A percentile compares a stretch with the other conserved stretches of the same genome.
phyloP scores from a whole-genome alignment of 306 rosid species.

The Fragaria ananassa region DNA sequence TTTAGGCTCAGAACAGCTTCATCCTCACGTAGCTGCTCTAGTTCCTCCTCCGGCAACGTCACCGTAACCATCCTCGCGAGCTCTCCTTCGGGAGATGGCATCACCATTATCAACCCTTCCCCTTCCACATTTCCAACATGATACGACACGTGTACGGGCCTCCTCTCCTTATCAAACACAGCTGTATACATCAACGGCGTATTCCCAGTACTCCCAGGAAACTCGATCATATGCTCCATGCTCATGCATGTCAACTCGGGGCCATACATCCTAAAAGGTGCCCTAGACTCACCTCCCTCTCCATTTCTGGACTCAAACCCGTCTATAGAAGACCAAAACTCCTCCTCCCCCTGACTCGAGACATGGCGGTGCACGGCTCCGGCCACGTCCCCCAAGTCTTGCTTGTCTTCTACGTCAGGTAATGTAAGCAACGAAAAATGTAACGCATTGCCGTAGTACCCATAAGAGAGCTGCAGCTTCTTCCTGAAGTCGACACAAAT shows the following conservation, averaged over 20 bases:
- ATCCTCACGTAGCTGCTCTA: slow-evolving; percentile 36
- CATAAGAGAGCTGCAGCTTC: slow-evolving; percentile 26
- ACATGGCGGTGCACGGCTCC: slow-evolving; percentile 38
- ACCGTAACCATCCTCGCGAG: slow-evolving; percentile 48
- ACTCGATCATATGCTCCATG: slow-evolving; percentile 46
- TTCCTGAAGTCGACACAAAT: slow-evolving; percentile 52
- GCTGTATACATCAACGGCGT: slow-evolving; percentile 32
- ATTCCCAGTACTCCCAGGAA: neutral
- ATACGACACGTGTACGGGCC: slow-evolving; percentile 55
- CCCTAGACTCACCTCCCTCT: slow-evolving; percentile 25
- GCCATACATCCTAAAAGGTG: slow-evolving; percentile 44
- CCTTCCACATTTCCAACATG: slow-evolving; percentile 49
- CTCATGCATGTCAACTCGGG: slow-evolving; percentile 49
- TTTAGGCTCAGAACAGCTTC: slow-evolving; percentile 40
- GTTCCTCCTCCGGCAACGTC: slow-evolving; percentile 45
- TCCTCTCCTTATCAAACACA: slow-evolving; percentile 27
- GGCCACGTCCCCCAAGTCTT: slow-evolving; percentile 26
- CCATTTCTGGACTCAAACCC: slow-evolving; percentile 41
- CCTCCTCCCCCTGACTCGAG: slow-evolving; percentile 28
- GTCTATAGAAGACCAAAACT: slow-evolving; percentile 31
- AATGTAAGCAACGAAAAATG: slow-evolving; percentile 44
- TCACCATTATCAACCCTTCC: slow-evolving; percentile 60
- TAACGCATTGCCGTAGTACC: slow-evolving; percentile 62
- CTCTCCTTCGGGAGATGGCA: slow-evolving; percentile 54
- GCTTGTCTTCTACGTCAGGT: slow-evolving; percentile 11